Conservation (phyloP, 768 basidiomycete species). For the Lactifluus echinatus region DNA sequence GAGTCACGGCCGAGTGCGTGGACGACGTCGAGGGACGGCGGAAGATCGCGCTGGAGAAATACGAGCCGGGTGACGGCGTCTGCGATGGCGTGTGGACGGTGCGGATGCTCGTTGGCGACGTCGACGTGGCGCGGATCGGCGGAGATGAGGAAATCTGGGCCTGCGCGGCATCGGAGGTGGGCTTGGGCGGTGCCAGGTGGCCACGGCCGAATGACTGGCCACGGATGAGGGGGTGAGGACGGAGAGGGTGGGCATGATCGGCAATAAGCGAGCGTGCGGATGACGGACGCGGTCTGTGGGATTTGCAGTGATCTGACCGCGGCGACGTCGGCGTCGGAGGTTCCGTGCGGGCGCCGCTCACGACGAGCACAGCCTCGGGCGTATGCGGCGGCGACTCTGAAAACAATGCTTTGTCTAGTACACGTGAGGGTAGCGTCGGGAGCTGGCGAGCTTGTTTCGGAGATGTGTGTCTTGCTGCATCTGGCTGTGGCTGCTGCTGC, state of each 20-base stretch:
- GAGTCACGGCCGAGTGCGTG: constrained; percentile 48
- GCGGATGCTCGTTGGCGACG: constrained; percentile 25
- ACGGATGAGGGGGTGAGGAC: constrained; percentile 72
- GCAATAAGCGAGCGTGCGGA: constrained; percentile 49
- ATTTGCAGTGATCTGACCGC: constrained; percentile 29
- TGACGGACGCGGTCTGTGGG: constrained; percentile 43
- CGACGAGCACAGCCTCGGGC: not conserved
- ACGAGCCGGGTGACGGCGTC: not conserved
- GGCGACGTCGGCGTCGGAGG: constrained; percentile 31
- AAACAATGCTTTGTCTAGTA: not conserved
- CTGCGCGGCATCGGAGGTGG: constrained; percentile 42
- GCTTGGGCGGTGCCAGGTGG: constrained; percentile 51
- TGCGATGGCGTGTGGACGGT: not conserved
- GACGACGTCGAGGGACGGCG: constrained; percentile 53
- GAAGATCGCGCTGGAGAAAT: constrained; percentile 23
- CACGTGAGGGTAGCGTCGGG: not conserved
- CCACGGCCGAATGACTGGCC: constrained; percentile 54
- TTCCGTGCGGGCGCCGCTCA: constrained; percentile 17
- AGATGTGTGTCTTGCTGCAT: not conserved
- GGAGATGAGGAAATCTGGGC: constrained; percentile 33
- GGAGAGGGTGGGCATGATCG: constrained; percentile 33
- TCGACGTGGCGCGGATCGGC: constrained; percentile 24
- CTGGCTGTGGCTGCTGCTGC: not conserved
- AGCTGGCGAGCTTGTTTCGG: not conserved
- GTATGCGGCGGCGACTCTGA: not conserved